Evolutionary conservation across 768 basidiomycete genomes (phyloP), one percentile per base, ranked within the genome.

Genomic region (Termitomyces sp.): DNA sequence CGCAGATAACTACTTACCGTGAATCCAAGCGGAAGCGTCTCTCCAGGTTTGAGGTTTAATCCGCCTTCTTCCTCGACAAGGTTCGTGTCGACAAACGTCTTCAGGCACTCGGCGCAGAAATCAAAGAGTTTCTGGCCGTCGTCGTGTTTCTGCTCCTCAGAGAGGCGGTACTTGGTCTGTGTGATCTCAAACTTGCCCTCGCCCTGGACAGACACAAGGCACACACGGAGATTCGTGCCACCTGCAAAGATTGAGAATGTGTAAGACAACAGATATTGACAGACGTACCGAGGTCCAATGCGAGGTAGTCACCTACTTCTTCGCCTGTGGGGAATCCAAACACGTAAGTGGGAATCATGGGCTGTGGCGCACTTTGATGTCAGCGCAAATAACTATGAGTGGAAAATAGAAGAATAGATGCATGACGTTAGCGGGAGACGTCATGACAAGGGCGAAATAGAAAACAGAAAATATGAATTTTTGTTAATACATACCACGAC

Each of bases 181-280:
- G 94, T 93, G 62, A 99, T 88, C 72, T 98, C 94, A 69, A 98
- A 99, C 75, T 96, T 95, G 56, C 97, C 96, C 10, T 85, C 81
- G 24, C 97, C 97, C 62, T 89, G 84, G 2, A 99, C 76, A 28
- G 86, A 90, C 48, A 99, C 96, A 43, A 97, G 87, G 73, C 97
- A 99, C 43, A 98, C 97, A 43, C 97, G 93, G n/a, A 99, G 81
- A 66, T 99, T 98, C 22, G 96, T 98, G 34, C 95, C 95, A 50
- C 91, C 90, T 91, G 42, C 7, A 46, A 12, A 11, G n/a, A 34
- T 12, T 17, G 24, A 30, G 10, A 19, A 37, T 57, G 4, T 41
- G 21, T 21, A 19, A 19, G 28, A 45, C 28, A 26, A 3, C 0
- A 34, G 5, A 3, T 8, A 26, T 37, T 6, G 6, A n/a, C 8